Evolutionary conservation across 2,329 filamentous ascomycete genomes (phyloP).

Genomic region (Colletotrichum sansevieriae): DNA sequence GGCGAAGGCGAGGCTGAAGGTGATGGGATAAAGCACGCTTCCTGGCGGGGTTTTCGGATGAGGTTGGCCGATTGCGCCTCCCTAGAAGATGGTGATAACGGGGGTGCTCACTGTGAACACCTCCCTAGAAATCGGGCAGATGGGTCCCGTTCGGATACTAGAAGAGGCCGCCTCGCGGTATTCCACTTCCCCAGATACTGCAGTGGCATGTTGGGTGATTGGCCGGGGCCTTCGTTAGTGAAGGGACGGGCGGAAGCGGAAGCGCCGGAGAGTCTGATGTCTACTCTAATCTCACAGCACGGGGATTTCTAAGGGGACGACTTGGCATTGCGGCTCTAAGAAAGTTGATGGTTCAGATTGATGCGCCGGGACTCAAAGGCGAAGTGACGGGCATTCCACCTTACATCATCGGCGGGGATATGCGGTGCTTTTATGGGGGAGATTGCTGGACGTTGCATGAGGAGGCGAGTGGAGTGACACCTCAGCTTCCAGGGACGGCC

Average conservation of each 20-base stretch:
- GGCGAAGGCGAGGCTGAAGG: constrained; percentile 14
- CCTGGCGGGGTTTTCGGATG: constrained; percentile 35
- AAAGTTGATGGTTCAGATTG: constrained; percentile 24
- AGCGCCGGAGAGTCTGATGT: constrained; percentile 25
- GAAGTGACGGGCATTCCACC: constrained; percentile 20
- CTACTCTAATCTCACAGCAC: constrained; percentile 14
- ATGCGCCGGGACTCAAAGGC: background rate
- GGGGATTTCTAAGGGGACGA: constrained; percentile 6
- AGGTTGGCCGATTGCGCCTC: constrained; percentile 38
- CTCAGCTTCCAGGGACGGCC: constrained; percentile 37
- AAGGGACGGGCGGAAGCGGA: constrained; percentile 20
- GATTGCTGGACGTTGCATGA: constrained; percentile 36
- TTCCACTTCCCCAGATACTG: constrained; percentile 37
- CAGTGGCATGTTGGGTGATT: background rate
- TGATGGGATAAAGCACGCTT: constrained; percentile 30
- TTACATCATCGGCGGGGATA: constrained; percentile 40
- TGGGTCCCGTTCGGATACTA: constrained; percentile 16
- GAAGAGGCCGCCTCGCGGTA: constrained; percentile 14
- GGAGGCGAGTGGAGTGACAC: constrained; percentile 37
- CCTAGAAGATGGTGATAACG: constrained; percentile 14
- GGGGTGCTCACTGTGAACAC: constrained; percentile 11
- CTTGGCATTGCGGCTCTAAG: constrained; percentile 39
- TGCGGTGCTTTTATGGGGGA: constrained; percentile 28
- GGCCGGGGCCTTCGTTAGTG: constrained; percentile 1
- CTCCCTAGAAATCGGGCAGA: constrained; percentile 4